Percentiles rank a stretch among this genome's conserved stretches.
Evolutionary conservation across 2,329 filamentous ascomycete species (phyloP).

Genomic region (Lecanicillium sp.): DNA sequence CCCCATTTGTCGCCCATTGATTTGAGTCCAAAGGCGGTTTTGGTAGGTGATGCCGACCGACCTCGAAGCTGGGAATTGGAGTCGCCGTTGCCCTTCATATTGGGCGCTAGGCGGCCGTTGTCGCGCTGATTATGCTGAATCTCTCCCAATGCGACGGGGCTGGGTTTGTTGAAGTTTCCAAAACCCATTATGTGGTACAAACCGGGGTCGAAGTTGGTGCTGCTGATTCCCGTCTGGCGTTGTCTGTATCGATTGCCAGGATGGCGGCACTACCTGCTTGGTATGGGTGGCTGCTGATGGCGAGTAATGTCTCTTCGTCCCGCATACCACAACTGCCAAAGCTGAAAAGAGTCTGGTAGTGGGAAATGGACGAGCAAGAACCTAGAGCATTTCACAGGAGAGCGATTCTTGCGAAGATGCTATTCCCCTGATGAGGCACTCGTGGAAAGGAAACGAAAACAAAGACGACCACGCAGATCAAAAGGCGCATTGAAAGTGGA

Average conservation of each 20-base stretch:
- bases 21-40: slow-evolving; percentile 36
- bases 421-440: neutral
- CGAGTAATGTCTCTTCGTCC: no score
- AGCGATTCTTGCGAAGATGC: no score
- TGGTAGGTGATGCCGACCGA: slow-evolving; percentile 35
- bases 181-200: slow-evolving; percentile 3
- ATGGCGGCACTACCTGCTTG: no score
- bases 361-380: no score
- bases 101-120: slow-evolving; percentile 28
- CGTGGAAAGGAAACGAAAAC: neutral
- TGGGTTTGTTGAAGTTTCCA: slow-evolving; percentile 1
- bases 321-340: no score
- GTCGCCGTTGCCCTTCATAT: slow-evolving; percentile 25
- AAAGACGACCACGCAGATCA: neutral
- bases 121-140: slow-evolving; percentile 48
- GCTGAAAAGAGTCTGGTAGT: no score
- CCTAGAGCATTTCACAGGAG: no score
- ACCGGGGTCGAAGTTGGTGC: no score
- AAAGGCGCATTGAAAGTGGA: neutral
- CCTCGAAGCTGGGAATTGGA: slow-evolving; percentile 12
- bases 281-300: no score
- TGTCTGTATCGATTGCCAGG: no score
- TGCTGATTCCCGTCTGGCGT: no score
- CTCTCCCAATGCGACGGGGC: slow-evolving; percentile 41
- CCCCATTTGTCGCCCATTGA: slow-evolving; percentile 29